Percentiles rank a stretch among this genome's conserved stretches.
phyloP scores from a whole-genome alignment of 805 yeast genomes.

The Schwanniomyces occidentalis region DNA sequence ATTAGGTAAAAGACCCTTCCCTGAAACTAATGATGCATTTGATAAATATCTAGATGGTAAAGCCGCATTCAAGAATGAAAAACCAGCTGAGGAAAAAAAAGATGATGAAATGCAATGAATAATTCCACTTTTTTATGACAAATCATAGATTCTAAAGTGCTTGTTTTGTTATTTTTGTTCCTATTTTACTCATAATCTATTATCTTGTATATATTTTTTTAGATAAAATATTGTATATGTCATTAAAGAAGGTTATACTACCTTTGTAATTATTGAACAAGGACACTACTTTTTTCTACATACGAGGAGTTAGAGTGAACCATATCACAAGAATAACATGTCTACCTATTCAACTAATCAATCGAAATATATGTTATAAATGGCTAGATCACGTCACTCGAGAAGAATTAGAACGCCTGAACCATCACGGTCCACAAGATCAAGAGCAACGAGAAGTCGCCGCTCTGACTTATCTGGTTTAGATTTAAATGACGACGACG shows the following conservation, averaged over 20 bases:
- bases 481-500: slow-evolving; percentile 18
- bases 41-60: slow-evolving; percentile 64
- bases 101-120: no score
- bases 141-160: no score
- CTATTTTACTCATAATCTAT: no score
- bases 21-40: slow-evolving; percentile 87
- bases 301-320: neutral
- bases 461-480: slow-evolving; percentile 14
- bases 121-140: no score
- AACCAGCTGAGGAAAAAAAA: slow-evolving; percentile 10
- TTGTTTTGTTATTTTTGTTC: no score
- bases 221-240: no score
- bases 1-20: slow-evolving; percentile 89
- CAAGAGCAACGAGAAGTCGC: slow-evolving; percentile 7
- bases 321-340: no score
- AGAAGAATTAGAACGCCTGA: slow-evolving; percentile 7
- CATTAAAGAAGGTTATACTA: no score
- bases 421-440: slow-evolving; percentile 4
- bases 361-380: neutral
- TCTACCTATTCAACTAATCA: no score
- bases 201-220: no score
- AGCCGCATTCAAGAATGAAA: slow-evolving; percentile 39
- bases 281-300: neutral
- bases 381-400: slow-evolving; percentile 8
- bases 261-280: no score